Evolutionary conservation across 1,284 basidiomycete species (phyloP).

Genomic region (Marasmius fiardii): DNA sequence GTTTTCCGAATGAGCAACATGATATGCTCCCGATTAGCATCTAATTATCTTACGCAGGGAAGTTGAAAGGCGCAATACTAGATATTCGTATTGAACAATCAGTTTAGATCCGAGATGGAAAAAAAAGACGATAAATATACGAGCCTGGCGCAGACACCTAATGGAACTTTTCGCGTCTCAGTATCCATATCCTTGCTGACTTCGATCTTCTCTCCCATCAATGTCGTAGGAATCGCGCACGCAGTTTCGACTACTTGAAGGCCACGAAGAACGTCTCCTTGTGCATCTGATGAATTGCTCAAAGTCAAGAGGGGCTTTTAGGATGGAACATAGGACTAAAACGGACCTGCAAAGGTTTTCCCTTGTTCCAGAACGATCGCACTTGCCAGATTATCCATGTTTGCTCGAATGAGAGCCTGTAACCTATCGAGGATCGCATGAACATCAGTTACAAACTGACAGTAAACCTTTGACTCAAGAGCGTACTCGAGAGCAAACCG

Average conservation of each 20-base stretch:
- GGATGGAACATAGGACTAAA: too few species aligned
- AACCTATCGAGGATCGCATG: slow-evolving; percentile 52
- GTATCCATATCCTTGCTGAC: slow-evolving; percentile 99
- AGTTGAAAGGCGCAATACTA: slow-evolving; percentile 92
- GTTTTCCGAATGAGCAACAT: too few species aligned
- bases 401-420: slow-evolving; percentile 77
- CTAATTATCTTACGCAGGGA: slow-evolving; percentile 79
- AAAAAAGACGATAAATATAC: too few species aligned
- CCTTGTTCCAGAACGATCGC: slow-evolving; percentile 90
- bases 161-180: slow-evolving; percentile 72
- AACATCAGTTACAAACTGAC: background rate
- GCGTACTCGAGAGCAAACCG: slow-evolving; percentile 85
- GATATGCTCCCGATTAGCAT: too few species aligned
- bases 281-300: too few species aligned
- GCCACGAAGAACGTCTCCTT: slow-evolving; percentile 88
- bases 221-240: slow-evolving; percentile 76
- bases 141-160: slow-evolving; percentile 79
- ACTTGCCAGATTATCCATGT: slow-evolving; percentile 71
- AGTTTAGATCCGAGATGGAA: too few species aligned
- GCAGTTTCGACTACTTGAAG: slow-evolving; percentile 94
- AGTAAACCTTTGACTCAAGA: background rate
- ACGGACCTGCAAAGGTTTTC: slow-evolving; percentile 81
- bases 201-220: slow-evolving; percentile 91
- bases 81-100: too few species aligned
- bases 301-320: too few species aligned